Conservation (phyloP, 2,329 filamentous ascomycete genomes). For the Grosmannia serpens region DNA sequence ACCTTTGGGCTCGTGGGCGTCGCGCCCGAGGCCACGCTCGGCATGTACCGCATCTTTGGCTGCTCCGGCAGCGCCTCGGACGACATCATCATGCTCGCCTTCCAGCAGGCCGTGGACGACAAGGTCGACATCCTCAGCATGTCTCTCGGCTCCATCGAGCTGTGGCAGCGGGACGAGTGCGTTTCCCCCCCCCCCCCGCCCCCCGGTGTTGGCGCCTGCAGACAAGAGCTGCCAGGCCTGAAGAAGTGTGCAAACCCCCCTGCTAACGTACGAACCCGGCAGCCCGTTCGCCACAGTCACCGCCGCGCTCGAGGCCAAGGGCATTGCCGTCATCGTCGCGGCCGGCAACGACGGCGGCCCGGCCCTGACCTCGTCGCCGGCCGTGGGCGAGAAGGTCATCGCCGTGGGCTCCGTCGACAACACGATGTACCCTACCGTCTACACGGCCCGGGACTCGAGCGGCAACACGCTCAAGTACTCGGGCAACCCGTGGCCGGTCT, state of each 20-base stretch:
- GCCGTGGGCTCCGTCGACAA: conserved; percentile 41
- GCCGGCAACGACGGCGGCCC: conserved; percentile 36
- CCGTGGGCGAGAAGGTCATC: conserved; percentile 34
- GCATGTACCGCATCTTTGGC: conserved; percentile 46
- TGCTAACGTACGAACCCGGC: not conserved
- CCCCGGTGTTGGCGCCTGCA: too few species aligned
- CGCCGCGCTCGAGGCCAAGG: not conserved
- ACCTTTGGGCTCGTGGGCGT: conserved; percentile 41
- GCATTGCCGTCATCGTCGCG: conserved; percentile 30
- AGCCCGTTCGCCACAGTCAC: not conserved
- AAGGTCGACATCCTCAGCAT: conserved; percentile 45
- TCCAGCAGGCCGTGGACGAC: conserved; percentile 48
- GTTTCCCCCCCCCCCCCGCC: not conserved
- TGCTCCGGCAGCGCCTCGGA: conserved; percentile 38
- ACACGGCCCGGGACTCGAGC: not conserved
- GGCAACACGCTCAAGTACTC: not conserved
- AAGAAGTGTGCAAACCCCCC: not conserved
- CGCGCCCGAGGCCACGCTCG: conserved; percentile 43
- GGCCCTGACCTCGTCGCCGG: conserved; percentile 37
- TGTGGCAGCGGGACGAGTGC: not conserved
- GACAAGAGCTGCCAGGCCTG: too few species aligned
- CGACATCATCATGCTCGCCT: conserved; percentile 48
- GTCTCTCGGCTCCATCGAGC: conserved; percentile 30
- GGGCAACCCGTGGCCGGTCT: not conserved
- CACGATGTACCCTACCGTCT: conserved; percentile 12